These are phyloP conservation scores for Volvariella volvacea DNA, from an alignment of 1,284 basidiomycete species.

Conservation along the genomic window DNA sequence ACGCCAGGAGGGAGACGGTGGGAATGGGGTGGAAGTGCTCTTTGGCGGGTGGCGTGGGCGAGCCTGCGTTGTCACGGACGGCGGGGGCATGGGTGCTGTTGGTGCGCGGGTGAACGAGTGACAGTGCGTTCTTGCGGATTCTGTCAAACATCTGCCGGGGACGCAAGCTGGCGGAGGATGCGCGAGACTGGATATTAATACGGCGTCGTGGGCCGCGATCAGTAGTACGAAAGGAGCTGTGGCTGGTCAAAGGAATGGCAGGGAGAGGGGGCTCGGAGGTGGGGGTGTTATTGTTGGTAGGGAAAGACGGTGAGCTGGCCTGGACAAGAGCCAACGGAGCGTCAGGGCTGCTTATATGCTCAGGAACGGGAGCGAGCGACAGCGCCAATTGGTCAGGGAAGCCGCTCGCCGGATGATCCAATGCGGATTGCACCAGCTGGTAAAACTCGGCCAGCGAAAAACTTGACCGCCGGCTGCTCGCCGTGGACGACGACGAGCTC, in stretches of 20 bases:
- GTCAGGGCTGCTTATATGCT: background rate
- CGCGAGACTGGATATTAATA: background rate
- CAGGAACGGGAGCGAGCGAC: conserved; percentile 4
- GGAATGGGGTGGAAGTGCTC: conserved; percentile 3
- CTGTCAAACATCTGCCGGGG: background rate
- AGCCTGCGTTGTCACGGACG: conserved; percentile 1
- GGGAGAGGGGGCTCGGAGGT: background rate
- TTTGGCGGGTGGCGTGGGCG: background rate
- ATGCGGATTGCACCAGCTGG: conserved; percentile 2
- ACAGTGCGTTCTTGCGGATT: background rate
- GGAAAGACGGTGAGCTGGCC: background rate
- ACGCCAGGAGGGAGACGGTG: conserved; percentile 4
- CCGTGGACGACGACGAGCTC: background rate
- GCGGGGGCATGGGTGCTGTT: background rate
- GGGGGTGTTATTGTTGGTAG: background rate
- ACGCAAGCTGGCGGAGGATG: background rate
- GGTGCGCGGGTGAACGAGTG: background rate
- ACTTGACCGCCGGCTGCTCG: conserved; percentile 1
- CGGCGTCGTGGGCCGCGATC: background rate
- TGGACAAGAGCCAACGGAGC: conserved; percentile 1
- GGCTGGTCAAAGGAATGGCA: background rate
- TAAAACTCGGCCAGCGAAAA: conserved; percentile 5
- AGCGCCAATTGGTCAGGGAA: conserved; percentile 4
- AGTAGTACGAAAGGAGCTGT: background rate
- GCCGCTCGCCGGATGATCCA: conserved; percentile 6